A percentile compares a stretch with the other conserved stretches of the same genome.
phyloP scores from a whole-genome alignment of 352 stramenopile species.

The Globisporangium paroecandrum region DNA sequence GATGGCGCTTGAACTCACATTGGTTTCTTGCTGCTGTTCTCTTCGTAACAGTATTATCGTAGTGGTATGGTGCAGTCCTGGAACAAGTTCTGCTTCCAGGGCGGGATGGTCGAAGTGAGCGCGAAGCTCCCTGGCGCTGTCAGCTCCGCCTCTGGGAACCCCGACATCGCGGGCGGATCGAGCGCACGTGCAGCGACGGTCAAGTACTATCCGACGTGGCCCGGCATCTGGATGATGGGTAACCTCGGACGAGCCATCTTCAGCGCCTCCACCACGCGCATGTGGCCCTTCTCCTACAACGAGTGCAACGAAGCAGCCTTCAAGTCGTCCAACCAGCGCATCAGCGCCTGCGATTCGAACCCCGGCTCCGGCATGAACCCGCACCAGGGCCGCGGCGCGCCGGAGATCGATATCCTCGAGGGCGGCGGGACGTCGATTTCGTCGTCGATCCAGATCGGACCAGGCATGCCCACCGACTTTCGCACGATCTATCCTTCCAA shows the following conservation, averaged over 20 bases:
- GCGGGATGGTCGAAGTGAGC: slow-evolving; percentile 90
- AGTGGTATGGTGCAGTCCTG: slow-evolving; percentile 90
- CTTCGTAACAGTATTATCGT: background rate
- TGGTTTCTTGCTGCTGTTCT: background rate
- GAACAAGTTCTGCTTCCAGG: slow-evolving; percentile 96
- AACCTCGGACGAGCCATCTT: slow-evolving; percentile 95
- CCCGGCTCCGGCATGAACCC: slow-evolving; percentile 91
- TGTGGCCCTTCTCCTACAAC: slow-evolving; percentile 96
- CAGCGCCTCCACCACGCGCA: slow-evolving; percentile 87
- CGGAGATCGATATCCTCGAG: slow-evolving; percentile 96
- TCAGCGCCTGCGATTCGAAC: slow-evolving; percentile 86
- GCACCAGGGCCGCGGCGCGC: slow-evolving; percentile 84
- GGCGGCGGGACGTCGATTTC: slow-evolving; percentile 60
- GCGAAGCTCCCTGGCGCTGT: slow-evolving; percentile 83
- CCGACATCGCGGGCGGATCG: slow-evolving; percentile 64
- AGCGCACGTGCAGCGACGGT: slow-evolving; percentile 32
- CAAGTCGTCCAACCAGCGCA: slow-evolving; percentile 54
- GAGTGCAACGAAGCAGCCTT: slow-evolving; percentile 88
- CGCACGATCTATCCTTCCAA: background rate
- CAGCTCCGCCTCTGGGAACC: slow-evolving; percentile 47
- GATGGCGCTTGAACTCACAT: background rate
- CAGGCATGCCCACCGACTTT: slow-evolving; percentile 26
- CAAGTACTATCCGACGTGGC: slow-evolving; percentile 85
- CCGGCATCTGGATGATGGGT: slow-evolving; percentile 95
- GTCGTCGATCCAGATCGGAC: slow-evolving; percentile 71